These are phyloP conservation scores for Aspergillus terreus DNA, from an alignment of 2,329 filamentous ascomycete species.

Conservation along the genomic window DNA sequence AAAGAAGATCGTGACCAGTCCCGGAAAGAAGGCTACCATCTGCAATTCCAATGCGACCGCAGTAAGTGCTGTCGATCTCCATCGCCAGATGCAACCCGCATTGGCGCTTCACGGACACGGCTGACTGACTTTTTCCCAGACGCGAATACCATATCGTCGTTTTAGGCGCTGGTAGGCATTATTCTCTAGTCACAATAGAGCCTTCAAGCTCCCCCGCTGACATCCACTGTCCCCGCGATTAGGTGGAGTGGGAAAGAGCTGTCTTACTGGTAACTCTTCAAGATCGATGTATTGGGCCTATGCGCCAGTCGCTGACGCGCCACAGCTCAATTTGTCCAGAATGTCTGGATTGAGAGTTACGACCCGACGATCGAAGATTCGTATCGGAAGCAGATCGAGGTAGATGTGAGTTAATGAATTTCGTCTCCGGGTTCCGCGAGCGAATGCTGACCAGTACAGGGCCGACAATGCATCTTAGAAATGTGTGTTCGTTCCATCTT, in stretches of 20 bases:
- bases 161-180: conserved; percentile 64
- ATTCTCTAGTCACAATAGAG: conserved; percentile 1
- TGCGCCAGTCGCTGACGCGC: conserved; percentile 7
- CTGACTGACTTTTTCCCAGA: conserved; percentile 37
- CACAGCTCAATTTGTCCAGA: conserved; percentile 84
- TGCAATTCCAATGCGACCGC: conserved; percentile 31
- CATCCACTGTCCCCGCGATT: conserved; percentile 17
- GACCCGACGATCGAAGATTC: conserved; percentile 87
- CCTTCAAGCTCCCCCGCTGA: conserved; percentile 12
- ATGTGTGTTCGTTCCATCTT: conserved; percentile 57
- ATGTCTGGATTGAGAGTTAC: conserved; percentile 90
- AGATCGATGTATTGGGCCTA: conserved; percentile 5
- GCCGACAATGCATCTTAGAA: conserved; percentile 82
- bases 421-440: not conserved
- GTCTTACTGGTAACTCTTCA: conserved; percentile 67
- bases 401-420: conserved; percentile 65
- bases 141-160: conserved; percentile 81
- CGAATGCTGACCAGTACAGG: conserved; percentile 50
- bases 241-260: conserved; percentile 91
- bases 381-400: conserved; percentile 81
- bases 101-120: too few species aligned
- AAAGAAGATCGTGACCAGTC: not conserved
- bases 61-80: conserved; percentile 26
- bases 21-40: not conserved
- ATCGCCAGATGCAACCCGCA: not conserved